Evolutionary conservation across 2,329 filamentous ascomycete genomes (phyloP).

Genomic region (Mycocentrospora acerina): DNA sequence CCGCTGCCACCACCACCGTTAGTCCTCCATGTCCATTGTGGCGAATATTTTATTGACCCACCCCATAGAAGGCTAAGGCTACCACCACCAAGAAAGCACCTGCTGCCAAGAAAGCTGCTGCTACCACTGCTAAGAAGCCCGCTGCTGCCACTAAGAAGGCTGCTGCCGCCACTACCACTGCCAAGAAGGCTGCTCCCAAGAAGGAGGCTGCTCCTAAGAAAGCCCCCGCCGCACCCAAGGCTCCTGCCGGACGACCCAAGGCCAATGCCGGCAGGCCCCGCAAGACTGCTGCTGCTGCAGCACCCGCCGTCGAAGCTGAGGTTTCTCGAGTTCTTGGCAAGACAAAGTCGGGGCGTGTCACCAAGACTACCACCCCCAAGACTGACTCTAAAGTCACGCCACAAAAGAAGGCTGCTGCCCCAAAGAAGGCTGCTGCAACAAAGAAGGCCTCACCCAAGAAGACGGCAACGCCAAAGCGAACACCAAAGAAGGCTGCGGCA

Average conservation of each 20-base stretch:
- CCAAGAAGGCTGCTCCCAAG: slow-evolving; percentile 41
- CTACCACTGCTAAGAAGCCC: slow-evolving; percentile 40
- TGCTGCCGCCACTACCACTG: slow-evolving; percentile 36
- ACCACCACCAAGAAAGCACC: slow-evolving; percentile 31
- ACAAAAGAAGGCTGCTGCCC: slow-evolving; percentile 42
- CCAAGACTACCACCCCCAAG: slow-evolving; percentile 63
- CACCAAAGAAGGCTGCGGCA: slow-evolving; percentile 42
- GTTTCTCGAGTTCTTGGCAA: slow-evolving; percentile 67
- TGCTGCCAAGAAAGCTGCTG: slow-evolving; percentile 46
- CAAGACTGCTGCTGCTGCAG: slow-evolving; percentile 45
- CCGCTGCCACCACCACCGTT: slow-evolving; percentile 28
- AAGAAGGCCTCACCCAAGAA: slow-evolving; percentile 52
- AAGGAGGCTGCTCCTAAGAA: slow-evolving; percentile 35
- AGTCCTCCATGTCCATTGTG: slow-evolving; percentile 3
- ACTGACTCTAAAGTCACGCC: slow-evolving; percentile 24
- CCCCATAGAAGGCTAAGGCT: slow-evolving; percentile 28
- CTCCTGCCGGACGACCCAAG: slow-evolving; percentile 29
- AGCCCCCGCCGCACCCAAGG: slow-evolving; percentile 29
- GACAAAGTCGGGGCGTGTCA: slow-evolving; percentile 84
- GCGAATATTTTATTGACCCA: slow-evolving; percentile 12
- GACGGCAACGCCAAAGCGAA: slow-evolving; percentile 52
- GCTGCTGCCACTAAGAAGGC: slow-evolving; percentile 48
- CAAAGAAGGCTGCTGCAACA: slow-evolving; percentile 39
- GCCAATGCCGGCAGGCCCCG: slow-evolving; percentile 48
- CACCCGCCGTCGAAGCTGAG: slow-evolving; percentile 68